phyloP scores from a whole-genome alignment of 768 basidiomycete species.

The Termitomyces eurrhizus region DNA sequence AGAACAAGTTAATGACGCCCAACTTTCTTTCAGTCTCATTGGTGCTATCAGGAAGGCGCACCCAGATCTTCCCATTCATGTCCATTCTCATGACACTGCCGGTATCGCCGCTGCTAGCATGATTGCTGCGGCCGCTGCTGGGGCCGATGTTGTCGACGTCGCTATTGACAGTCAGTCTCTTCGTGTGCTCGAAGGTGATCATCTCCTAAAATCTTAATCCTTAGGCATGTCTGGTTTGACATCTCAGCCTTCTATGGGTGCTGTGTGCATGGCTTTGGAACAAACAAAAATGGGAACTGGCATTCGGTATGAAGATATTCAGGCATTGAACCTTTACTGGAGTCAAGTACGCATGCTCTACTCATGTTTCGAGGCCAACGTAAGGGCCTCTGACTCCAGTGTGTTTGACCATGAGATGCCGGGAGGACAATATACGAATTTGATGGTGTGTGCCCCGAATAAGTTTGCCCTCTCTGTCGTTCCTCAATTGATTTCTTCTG shows the following conservation, averaged over 20 bases:
- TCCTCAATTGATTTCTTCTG: constrained; percentile 15
- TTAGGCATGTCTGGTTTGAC: constrained; percentile 97
- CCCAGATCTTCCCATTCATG: constrained; percentile 97
- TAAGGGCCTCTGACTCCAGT: constrained; percentile 94
- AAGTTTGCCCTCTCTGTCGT: constrained; percentile 15
- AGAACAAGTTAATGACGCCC: not conserved
- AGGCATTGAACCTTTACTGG: constrained; percentile 97
- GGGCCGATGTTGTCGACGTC: constrained; percentile 96
- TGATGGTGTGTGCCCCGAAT: constrained; percentile 56
- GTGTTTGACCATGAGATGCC: constrained; percentile 99
- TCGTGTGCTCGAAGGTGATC: not conserved
- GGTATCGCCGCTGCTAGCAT: constrained; percentile 98
- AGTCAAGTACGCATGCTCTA: constrained; percentile 95
- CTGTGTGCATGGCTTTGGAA: constrained; percentile 90
- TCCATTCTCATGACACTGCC: constrained; percentile 99
- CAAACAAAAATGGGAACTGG: constrained; percentile 93
- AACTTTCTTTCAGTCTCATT: constrained; percentile 60
- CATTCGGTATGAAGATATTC: constrained; percentile 95
- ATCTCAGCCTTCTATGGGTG: constrained; percentile 99
- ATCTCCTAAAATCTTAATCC: constrained; percentile 7
- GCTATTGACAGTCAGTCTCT: constrained; percentile 88
- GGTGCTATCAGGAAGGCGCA: constrained; percentile 94
- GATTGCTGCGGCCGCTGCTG: constrained; percentile 94
- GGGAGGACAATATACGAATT: constrained; percentile 91
- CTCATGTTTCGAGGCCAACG: constrained; percentile 96